These are phyloP conservation scores for Mortierella sp. DNA, from an alignment of 371 early-diverging fungal species.

Conservation along the genomic window DNA sequence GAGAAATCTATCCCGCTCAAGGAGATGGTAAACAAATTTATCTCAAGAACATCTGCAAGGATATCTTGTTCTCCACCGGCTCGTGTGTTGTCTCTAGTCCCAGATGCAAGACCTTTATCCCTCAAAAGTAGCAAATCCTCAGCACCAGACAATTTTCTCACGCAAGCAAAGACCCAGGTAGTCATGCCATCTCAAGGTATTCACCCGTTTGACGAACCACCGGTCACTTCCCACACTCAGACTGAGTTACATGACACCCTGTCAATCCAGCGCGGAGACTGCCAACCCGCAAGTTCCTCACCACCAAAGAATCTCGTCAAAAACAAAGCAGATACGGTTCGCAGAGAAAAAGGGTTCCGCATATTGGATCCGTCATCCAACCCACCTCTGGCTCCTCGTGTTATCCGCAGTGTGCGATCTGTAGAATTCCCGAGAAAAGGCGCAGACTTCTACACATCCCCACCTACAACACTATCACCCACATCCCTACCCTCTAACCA, in stretches of 20 bases:
- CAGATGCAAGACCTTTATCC: not conserved
- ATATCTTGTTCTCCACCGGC: slow-evolving; percentile 21
- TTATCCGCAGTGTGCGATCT: slow-evolving; percentile 10
- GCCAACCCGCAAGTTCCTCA: not conserved
- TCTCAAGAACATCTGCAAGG: slow-evolving; percentile 33
- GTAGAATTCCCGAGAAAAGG: slow-evolving; percentile 12
- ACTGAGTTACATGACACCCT: not conserved
- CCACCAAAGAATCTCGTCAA: slow-evolving; percentile 8
- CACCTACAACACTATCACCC: slow-evolving; percentile 31
- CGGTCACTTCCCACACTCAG: not conserved
- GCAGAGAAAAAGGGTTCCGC: slow-evolving; percentile 30
- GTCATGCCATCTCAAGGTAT: not conserved
- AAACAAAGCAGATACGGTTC: not conserved
- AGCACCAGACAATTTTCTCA: not conserved
- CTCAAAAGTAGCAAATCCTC: slow-evolving; percentile 10
- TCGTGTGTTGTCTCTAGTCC: slow-evolving; percentile 1
- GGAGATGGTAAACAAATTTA: slow-evolving; percentile 39
- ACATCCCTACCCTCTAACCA: slow-evolving; percentile 3
- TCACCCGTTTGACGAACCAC: not conserved
- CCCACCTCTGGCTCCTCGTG: not conserved
- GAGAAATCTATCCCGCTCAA: slow-evolving; percentile 21
- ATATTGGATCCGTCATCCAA: slow-evolving; percentile 20
- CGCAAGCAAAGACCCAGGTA: not conserved
- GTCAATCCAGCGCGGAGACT: not conserved
- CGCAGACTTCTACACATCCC: slow-evolving; percentile 14